phyloP scores from a whole-genome alignment of 345 rosid species.

The Populus simonii region DNA sequence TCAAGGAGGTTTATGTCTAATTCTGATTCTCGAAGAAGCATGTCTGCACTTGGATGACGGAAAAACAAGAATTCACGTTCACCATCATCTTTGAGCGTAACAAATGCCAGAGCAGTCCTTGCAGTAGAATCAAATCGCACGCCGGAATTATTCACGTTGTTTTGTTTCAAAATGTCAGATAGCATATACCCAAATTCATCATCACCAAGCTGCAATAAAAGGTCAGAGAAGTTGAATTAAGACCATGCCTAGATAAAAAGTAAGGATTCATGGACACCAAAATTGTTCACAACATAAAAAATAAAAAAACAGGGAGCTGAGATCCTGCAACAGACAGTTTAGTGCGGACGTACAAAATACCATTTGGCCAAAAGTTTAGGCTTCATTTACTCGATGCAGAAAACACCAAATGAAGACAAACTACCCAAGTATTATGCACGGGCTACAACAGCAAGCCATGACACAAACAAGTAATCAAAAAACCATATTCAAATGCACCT shows the following conservation, averaged over 20 bases:
- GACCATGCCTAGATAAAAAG: neutral
- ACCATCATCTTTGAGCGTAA: constrained; percentile 84
- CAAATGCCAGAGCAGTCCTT: constrained; percentile 90
- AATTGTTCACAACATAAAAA: neutral
- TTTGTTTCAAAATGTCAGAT: constrained; percentile 66
- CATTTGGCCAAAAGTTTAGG: neutral
- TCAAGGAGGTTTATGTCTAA: constrained; percentile 63
- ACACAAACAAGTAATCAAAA: neutral
- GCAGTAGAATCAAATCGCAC: constrained; percentile 74
- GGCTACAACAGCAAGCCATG: neutral
- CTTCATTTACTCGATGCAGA: neutral
- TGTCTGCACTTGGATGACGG: constrained; percentile 98
- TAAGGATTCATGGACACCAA: neutral
- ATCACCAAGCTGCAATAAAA: constrained; percentile 62
- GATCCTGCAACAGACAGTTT: neutral
- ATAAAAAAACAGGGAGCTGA: neutral
- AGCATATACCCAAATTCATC: constrained; percentile 97
- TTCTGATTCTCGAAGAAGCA: constrained; percentile 86
- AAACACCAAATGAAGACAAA: neutral
- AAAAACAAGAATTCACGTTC: constrained; percentile 98
- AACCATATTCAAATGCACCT: constrained; percentile 46
- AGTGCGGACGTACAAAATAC: neutral
- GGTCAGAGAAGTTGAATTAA: neutral
- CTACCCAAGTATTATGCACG: neutral
- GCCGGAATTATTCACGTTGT: constrained; percentile 78